Base-by-base conservation (phyloP, 345 rosid genomes). In the Combretum micranthum region DNA sequence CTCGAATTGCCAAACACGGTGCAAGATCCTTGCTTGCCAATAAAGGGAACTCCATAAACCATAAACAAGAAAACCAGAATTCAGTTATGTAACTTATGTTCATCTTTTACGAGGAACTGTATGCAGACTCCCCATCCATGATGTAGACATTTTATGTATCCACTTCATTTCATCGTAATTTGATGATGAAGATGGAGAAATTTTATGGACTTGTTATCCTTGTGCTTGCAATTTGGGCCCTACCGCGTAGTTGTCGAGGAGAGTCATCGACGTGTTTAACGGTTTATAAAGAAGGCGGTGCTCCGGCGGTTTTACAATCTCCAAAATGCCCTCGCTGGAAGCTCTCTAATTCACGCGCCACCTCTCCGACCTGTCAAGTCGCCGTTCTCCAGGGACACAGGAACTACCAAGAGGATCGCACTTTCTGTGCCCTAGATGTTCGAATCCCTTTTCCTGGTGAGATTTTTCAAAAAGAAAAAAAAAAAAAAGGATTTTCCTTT, bases 271-370 rank as follows among this genome's bases (percentile, higher is more conserved):
- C 86, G 37, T 91, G 98, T 70, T 69, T 91, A 77, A 75, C 71
- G 20, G 85, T 88, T 23, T 91, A 91, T 74, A 81, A 76, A 66
- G 72, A 84, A 72, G 97, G 97, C 44, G 97, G 96, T 57, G 96
- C 96, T 54, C 92, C 90, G 18, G 96, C 95, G 0, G 98, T 87
- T 19, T 85, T 91, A 47, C 87, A 68, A 50, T 87, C 96, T 18
- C 86, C 87, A 2, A 83, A 83, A 73, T 90, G 96, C 71, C 97
- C 97, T 71, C 85, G 76, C 37, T 85, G 98, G 98, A 85, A 68
- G 65, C 86, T 86, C 58, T 79, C 75, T 2, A 48, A 68, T 50
- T 65, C 72, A 1, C 83, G 76, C 53, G 37, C 60, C 17, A 4
- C 69, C 64, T 5, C 74, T 20, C 55, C 66, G 46, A 83, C 60